Conservation (phyloP, 139 green algal genomes). For the Zygnema circumcarinatum region DNA sequence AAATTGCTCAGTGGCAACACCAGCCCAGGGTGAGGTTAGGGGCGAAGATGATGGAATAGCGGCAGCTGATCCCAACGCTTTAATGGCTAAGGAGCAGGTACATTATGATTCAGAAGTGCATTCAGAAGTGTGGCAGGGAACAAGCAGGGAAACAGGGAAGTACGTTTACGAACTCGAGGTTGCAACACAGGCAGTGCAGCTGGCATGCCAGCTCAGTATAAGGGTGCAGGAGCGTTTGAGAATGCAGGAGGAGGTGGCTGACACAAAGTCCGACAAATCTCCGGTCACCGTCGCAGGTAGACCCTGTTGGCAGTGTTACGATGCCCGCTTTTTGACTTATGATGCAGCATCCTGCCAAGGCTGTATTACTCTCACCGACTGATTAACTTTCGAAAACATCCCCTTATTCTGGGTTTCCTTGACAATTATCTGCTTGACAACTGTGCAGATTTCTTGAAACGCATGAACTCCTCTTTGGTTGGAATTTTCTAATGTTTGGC, state of each 20-base stretch:
- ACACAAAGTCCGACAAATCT: slow-evolving; percentile 53
- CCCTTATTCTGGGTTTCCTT: too few species aligned
- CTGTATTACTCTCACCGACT: neutral
- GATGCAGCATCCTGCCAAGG: neutral
- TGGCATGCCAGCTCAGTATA: slow-evolving; percentile 42
- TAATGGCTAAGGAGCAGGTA: too few species aligned
- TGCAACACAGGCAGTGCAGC: slow-evolving; percentile 51
- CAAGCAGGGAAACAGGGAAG: neutral
- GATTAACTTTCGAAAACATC: neutral
- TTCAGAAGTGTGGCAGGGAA: too few species aligned
- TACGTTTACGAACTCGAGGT: slow-evolving; percentile 50
- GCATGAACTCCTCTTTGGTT: too few species aligned
- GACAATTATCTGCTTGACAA: too few species aligned
- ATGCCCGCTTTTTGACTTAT: slow-evolving; percentile 2
- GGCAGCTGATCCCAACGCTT: neutral
- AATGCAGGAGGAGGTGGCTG: slow-evolving; percentile 42
- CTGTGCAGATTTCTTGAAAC: too few species aligned
- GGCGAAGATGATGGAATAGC: neutral
- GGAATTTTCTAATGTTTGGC: too few species aligned
- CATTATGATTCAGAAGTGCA: too few species aligned
- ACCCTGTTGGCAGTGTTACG: neutral
- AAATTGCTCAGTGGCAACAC: neutral
- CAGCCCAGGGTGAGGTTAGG: neutral
- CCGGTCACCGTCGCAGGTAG: slow-evolving; percentile 53
- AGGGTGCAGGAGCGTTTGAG: slow-evolving; percentile 43